Evolutionary conservation across 148 eudicot genomes (phyloP).

Genomic region (Persicaria tinctoria): DNA sequence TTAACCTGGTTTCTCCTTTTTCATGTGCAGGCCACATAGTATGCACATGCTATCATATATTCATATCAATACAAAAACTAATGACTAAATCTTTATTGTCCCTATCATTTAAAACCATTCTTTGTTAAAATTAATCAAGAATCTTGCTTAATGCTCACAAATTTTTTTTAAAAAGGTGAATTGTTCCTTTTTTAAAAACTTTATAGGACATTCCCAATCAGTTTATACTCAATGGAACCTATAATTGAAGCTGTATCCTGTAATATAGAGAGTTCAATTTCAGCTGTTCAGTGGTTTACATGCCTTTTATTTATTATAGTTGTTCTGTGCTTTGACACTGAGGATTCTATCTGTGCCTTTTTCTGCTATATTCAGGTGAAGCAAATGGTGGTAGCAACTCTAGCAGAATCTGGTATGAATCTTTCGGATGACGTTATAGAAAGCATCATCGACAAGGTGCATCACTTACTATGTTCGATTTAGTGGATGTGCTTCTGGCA

Average conservation of each 20-base stretch:
- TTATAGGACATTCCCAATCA: not conserved
- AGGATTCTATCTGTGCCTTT: not conserved
- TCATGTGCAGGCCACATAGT: not conserved
- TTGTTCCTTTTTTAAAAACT: not conserved
- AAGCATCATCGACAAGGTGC: slow-evolving; percentile 61
- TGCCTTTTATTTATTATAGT: not conserved
- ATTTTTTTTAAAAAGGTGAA: too few relatives aligned
- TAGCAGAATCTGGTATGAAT: slow-evolving; percentile 63
- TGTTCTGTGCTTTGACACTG: not conserved
- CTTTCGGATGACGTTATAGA: slow-evolving; percentile 64
- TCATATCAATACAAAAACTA: not conserved
- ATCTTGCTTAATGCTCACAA: not conserved
- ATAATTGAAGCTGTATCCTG: not conserved
- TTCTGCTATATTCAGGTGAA: slow-evolving; percentile 32
- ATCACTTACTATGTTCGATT: slow-evolving; percentile 10
- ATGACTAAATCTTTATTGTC: not conserved
- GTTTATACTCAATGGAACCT: not conserved
- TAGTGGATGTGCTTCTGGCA: not conserved
- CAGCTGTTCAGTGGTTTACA: not conserved
- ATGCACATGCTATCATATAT: not conserved
- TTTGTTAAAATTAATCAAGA: not conserved
- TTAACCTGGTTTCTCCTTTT: not conserved
- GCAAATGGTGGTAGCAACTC: slow-evolving; percentile 72
- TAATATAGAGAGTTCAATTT: not conserved
- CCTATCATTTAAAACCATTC: not conserved